Evolutionary conservation across 176 grass and related monocot genomes (phyloP).

Genomic region (Oropetium thomaeum): DNA sequence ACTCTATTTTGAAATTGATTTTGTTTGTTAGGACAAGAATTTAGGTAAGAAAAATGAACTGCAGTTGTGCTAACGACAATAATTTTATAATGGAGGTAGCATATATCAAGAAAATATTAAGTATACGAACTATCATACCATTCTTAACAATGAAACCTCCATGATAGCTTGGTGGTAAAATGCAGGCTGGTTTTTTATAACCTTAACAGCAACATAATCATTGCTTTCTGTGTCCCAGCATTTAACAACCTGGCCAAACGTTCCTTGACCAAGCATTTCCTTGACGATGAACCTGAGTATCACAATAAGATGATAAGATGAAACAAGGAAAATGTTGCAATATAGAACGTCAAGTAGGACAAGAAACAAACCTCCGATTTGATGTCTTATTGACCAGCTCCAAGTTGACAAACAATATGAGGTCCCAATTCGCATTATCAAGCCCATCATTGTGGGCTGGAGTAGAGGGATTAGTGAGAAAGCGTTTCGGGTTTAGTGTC

Average conservation of each 20-base stretch:
- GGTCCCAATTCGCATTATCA: slow-evolving; percentile 94
- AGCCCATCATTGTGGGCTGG: slow-evolving; percentile 78
- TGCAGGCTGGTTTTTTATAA: slow-evolving; percentile 99
- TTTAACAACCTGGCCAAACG: slow-evolving; percentile 96
- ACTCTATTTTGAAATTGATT: too few species aligned
- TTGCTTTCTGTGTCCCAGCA: slow-evolving; percentile 81
- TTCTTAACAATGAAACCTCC: slow-evolving; percentile 79
- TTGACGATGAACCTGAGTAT: slow-evolving; percentile 76
- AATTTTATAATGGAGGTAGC: too few species aligned
- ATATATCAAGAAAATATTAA: slow-evolving; percentile 24
- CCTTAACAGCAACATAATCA: slow-evolving; percentile 87
- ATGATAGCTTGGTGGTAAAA: slow-evolving; percentile 77
- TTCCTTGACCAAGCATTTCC: slow-evolving; percentile 98
- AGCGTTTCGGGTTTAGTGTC: slow-evolving; percentile 63
- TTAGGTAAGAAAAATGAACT: too few species aligned
- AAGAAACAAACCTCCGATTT: slow-evolving; percentile 69
- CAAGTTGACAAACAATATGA: slow-evolving; percentile 84
- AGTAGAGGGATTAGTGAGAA: slow-evolving; percentile 77
- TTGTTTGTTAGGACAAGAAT: too few species aligned
- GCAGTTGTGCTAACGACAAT: too few species aligned
- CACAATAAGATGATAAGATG: slow-evolving; percentile 35
- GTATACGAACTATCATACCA: slow-evolving; percentile 49
- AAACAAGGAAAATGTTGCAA: slow-evolving; percentile 4
- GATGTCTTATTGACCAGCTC: slow-evolving; percentile 69
- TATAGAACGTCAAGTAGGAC: neutral